Evolutionary conservation across 1,139 yeast species (phyloP).

Genomic region (Yamadazyma friedrichii): DNA sequence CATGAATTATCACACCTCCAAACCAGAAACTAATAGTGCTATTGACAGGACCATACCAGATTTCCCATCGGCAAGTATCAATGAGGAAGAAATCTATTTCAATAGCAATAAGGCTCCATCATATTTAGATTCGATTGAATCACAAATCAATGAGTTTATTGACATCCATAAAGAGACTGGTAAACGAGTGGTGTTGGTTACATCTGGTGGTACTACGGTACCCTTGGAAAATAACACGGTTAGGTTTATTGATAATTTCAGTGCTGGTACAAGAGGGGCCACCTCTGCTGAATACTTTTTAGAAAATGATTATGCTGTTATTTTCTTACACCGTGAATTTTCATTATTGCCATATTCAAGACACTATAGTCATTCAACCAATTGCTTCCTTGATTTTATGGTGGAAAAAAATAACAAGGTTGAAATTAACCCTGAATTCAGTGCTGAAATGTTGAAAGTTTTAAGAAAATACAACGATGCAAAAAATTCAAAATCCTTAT

Average conservation of each 20-base stretch:
- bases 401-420: slow-evolving; percentile 51
- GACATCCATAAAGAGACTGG: slow-evolving; percentile 40
- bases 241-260: slow-evolving; percentile 91
- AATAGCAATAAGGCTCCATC: slow-evolving; percentile 68
- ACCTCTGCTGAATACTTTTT: slow-evolving; percentile 91
- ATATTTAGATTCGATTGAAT: slow-evolving; percentile 62
- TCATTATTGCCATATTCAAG: slow-evolving; percentile 89
- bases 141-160: slow-evolving; percentile 60
- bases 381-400: slow-evolving; percentile 85
- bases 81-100: slow-evolving; percentile 78
- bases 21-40: slow-evolving; percentile 70
- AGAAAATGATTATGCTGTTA: slow-evolving; percentile 84
- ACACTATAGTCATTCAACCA: slow-evolving; percentile 81
- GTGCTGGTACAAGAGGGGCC: slow-evolving; percentile 98
- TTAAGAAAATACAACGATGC: slow-evolving; percentile 65
- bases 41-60: slow-evolving; percentile 76
- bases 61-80: slow-evolving; percentile 71
- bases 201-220: slow-evolving; percentile 98
- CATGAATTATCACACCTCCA: slow-evolving; percentile 52
- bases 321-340: slow-evolving; percentile 88
- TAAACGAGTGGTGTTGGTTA: slow-evolving; percentile 72
- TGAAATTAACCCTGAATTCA: slow-evolving; percentile 60
- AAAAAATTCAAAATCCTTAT: slow-evolving; percentile 55
- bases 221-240: slow-evolving; percentile 97
- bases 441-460: slow-evolving; percentile 61